Evolutionary conservation across 495 filamentous ascomycete species (phyloP).

Genomic region (Pyrenopolyporus hunteri): DNA sequence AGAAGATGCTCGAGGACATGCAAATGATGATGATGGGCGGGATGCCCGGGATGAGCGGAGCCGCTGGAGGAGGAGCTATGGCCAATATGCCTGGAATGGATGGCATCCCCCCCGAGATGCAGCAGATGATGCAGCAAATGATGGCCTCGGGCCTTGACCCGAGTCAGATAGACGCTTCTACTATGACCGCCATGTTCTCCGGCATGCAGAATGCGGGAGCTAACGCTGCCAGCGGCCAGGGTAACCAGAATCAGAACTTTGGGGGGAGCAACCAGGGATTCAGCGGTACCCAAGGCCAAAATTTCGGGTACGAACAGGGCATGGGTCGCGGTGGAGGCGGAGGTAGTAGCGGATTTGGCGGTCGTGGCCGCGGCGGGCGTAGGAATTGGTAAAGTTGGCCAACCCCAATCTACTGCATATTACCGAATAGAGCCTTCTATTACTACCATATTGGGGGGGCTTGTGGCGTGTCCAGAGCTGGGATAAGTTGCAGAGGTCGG

Average conservation of each 20-base stretch:
- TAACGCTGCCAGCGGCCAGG: slow-evolving; percentile 44
- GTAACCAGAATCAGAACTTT: slow-evolving; percentile 55
- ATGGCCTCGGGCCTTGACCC: slow-evolving; percentile 84
- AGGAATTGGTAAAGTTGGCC: slow-evolving; percentile 40
- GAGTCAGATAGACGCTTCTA: slow-evolving; percentile 71
- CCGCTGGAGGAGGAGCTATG: slow-evolving; percentile 59
- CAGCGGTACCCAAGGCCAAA: slow-evolving; percentile 57
- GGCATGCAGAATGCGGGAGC: slow-evolving; percentile 52
- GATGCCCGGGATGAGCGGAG: slow-evolving; percentile 63
- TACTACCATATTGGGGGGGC: neutral
- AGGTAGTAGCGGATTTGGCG: slow-evolving; percentile 50
- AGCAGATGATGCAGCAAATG: slow-evolving; percentile 81
- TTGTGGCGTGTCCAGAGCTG: neutral
- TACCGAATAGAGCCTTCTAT: neutral
- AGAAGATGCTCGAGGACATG: slow-evolving; percentile 88
- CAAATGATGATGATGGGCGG: slow-evolving; percentile 85
- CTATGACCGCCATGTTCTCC: slow-evolving; percentile 57
- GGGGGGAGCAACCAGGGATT: slow-evolving; percentile 54
- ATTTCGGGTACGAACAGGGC: slow-evolving; percentile 62
- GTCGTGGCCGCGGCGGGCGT: slow-evolving; percentile 51
- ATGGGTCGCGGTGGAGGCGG: slow-evolving; percentile 55
- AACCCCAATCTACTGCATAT: neutral
- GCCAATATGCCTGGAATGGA: slow-evolving; percentile 72
- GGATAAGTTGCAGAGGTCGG: neutral
- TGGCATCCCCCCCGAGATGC: slow-evolving; percentile 77